phyloP scores from a whole-genome alignment of 768 basidiomycete genomes.

The Hericium erinaceus region DNA sequence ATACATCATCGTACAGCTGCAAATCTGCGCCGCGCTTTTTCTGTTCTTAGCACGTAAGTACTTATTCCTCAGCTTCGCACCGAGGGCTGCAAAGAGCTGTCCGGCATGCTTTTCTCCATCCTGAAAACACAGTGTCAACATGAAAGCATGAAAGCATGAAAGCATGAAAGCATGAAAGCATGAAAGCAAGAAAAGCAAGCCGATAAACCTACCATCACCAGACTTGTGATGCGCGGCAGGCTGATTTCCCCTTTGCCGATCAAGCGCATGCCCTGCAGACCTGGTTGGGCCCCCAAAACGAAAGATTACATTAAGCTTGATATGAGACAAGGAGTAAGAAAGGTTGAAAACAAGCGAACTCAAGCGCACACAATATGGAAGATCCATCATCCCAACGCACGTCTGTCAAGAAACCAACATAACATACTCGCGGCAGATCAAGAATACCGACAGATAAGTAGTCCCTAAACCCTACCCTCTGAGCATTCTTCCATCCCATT shows the following conservation, averaged over 20 bases:
- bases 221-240: constrained; percentile 34
- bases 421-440: no score
- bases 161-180: background rate
- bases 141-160: background rate
- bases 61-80: constrained; percentile 58
- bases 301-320: constrained; percentile 50
- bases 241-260: constrained; percentile 55
- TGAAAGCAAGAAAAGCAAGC: background rate
- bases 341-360: no score
- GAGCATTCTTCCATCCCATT: no score
- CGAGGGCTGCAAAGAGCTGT: constrained; percentile 45
- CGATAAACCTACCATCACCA: constrained; percentile 40
- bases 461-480: no score
- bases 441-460: no score
- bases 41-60: constrained; percentile 40
- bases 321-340: no score
- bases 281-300: constrained; percentile 22
- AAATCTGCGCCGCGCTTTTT: constrained; percentile 52
- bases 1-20: constrained; percentile 13
- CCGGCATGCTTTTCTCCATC: constrained; percentile 57
- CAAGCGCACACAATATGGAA: no score
- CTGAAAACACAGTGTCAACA: constrained; percentile 25
- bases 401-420: no score
- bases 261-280: constrained; percentile 54
- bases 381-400: no score